Base-by-base conservation (phyloP, 345 rosid genomes). In the Syzygium aqueum region DNA sequence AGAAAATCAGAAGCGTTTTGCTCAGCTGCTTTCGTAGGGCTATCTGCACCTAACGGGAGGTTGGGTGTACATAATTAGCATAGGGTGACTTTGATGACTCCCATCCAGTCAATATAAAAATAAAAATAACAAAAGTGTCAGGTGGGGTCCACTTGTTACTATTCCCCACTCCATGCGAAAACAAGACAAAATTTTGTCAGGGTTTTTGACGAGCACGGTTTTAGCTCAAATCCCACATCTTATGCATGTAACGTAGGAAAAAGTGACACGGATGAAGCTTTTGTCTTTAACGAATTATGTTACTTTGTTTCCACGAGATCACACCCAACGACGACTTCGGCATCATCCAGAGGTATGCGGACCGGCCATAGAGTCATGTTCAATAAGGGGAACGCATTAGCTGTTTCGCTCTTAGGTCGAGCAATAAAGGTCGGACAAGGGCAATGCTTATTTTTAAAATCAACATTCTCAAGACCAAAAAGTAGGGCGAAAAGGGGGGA, bases 401-500 rank as follows among this genome's bases (percentile, higher is more conserved):
- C 1, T 2, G 7, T 59, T 59, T 59, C 1, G 3, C 7, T 59
- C 28, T 25, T 59, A 27, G 27, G 16, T 25, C 27, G 65, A 11
- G 65, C 30, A 27, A 59, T 11, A 28, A 27, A 30, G 27, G 65
- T 59, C 27, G 27, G 27, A 27, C 7, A 59, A 59, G 7, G 16
- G 15, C 7, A 13, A 27, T 59, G 27, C 65, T 59, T 2, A 15
- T 59, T 59, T 3, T 11, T 59, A 25, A 25, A 59, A 59, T 6
- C 30, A 59, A 12, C 11, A 11, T 5, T 59, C 30, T 59, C 4
- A 25, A 59, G 65, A 59, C 30, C 7, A 27, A 59, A 11, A 25
- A 11, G 15, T 27, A 0, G 12, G 65, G 65, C 0, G 1, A 59
- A 59, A 57, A 59, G 0, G 0, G 0, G 15, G 28, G 14, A 56